A percentile compares a stretch with the other conserved stretches of the same genome.
Evolutionary conservation across 768 basidiomycete species (phyloP).

Genomic region (Clitopilus passeckerianus): DNA sequence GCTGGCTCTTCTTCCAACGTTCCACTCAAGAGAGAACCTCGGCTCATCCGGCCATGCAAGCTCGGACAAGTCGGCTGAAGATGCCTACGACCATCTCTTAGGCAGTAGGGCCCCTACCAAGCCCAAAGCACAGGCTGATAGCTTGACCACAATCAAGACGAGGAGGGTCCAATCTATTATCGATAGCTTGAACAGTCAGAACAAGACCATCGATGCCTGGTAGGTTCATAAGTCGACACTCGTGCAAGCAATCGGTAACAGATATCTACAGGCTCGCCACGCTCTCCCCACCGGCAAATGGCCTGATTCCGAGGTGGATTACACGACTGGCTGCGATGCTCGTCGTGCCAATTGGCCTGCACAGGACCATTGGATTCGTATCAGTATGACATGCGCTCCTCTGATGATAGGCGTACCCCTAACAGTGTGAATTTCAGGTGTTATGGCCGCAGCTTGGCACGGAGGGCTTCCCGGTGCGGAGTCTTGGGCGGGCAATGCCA

Average conservation of each 20-base stretch:
- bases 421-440: constrained; percentile 22
- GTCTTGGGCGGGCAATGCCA: constrained; percentile 28
- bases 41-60: not conserved
- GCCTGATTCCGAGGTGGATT: constrained; percentile 40
- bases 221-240: not conserved
- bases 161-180: not conserved
- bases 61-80: not conserved
- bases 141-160: not conserved
- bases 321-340: constrained; percentile 46
- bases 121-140: not conserved
- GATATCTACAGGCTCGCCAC: constrained; percentile 10
- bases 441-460: constrained; percentile 46
- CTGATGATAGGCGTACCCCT: not conserved
- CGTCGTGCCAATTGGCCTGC: constrained; percentile 57
- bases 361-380: constrained; percentile 42
- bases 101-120: not conserved
- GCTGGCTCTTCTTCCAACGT: not conserved
- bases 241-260: not conserved
- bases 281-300: constrained; percentile 29
- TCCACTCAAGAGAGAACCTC: not conserved
- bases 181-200: not conserved
- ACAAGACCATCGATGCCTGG: not conserved
- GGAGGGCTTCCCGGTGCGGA: constrained; percentile 36
- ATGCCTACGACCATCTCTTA: not conserved
- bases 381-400: constrained; percentile 22